Conservation (phyloP, 2,329 filamentous ascomycete genomes). For the Xylaria hypoxylon region DNA sequence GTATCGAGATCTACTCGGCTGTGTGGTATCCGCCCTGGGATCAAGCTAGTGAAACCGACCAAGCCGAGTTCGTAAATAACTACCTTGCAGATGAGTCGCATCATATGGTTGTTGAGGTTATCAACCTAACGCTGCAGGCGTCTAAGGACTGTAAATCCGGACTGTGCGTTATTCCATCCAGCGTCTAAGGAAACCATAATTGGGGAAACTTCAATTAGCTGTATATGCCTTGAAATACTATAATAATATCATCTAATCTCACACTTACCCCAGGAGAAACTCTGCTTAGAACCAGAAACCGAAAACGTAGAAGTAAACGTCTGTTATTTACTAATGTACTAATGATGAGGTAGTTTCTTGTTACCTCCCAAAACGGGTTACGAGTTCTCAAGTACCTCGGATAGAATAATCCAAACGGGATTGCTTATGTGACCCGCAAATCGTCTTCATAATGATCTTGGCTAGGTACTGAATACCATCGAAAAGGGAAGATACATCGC, state of each 20-base stretch:
- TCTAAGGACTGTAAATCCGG: slow-evolving; percentile 35
- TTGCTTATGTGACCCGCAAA: not conserved
- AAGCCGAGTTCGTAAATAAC: slow-evolving; percentile 29
- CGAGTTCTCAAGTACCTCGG: no score
- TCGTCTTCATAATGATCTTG: not conserved
- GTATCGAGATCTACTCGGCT: slow-evolving; percentile 39
- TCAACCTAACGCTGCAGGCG: slow-evolving; percentile 40
- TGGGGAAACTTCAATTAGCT: not conserved
- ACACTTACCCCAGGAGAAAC: no score
- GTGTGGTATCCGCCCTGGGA: slow-evolving; percentile 42
- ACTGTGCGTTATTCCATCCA: slow-evolving; percentile 29
- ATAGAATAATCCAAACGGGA: no score
- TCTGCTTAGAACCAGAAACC: no score
- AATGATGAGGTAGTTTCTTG: no score
- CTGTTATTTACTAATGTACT: no score
- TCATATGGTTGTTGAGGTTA: slow-evolving; percentile 42
- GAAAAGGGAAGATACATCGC: not conserved
- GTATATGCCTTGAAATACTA: not conserved
- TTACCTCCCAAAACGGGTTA: no score
- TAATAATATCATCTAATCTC: not conserved
- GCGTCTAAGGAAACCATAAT: not conserved
- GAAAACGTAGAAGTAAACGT: no score
- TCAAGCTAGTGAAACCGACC: slow-evolving; percentile 17
- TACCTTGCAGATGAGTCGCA: slow-evolving; percentile 39
- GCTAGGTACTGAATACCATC: not conserved